Evolutionary conservation across 441 rosid species (phyloP).

Genomic region (Euphorbia schlechtendalii): DNA sequence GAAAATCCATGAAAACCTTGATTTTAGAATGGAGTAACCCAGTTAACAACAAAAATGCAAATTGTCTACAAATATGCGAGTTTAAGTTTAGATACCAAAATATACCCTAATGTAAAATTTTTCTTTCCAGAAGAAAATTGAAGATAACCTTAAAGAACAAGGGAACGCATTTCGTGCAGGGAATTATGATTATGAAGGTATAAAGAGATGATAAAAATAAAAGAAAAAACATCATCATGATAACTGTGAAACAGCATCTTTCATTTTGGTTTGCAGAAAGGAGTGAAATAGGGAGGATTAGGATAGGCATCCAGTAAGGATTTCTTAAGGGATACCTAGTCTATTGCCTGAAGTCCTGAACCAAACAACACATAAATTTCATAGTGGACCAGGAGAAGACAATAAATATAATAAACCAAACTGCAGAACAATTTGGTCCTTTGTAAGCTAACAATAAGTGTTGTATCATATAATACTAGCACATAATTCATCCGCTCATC

Average conservation of each 20-base stretch:
- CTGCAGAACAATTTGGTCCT: too few relatives aligned
- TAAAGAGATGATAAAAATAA: too few relatives aligned
- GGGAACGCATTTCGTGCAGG: neutral
- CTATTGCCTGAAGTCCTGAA: too few relatives aligned
- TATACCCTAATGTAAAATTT: neutral
- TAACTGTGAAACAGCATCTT: neutral
- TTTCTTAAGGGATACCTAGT: too few relatives aligned
- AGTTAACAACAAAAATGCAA: neutral
- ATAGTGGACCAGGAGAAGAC: too few relatives aligned
- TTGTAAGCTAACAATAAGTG: too few relatives aligned
- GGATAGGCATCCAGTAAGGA: too few relatives aligned
- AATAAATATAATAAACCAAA: too few relatives aligned
- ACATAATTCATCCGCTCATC: neutral
- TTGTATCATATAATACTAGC: too few relatives aligned
- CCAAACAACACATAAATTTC: too few relatives aligned
- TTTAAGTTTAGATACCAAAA: neutral
- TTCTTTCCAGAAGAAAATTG: neutral
- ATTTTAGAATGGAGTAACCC: neutral
- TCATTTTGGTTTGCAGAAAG: neutral
- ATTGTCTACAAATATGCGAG: neutral
- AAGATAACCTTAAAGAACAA: neutral
- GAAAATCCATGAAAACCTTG: neutral
- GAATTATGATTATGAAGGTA: neutral
- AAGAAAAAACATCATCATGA: neutral
- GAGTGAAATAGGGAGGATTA: too few relatives aligned